These are phyloP conservation scores for Zygoascus biomembranicola DNA, from an alignment of 805 yeast species.

Conservation along the genomic window DNA sequence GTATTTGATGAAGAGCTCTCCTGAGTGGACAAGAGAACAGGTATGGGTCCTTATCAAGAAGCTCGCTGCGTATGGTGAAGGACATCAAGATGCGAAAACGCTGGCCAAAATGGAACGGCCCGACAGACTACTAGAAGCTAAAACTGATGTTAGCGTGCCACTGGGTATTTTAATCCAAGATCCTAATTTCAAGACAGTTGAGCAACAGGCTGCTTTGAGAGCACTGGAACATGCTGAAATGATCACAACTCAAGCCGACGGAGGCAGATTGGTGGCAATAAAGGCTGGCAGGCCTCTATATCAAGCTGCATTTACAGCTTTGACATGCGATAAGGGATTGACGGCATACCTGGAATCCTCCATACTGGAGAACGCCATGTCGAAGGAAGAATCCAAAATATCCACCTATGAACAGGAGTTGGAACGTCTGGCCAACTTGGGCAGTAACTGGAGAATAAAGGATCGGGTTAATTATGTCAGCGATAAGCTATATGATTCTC, in stretches of 20 bases:
- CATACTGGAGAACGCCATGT: constrained; percentile 46
- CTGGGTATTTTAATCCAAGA: constrained; percentile 21
- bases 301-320: constrained; percentile 64
- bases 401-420: constrained; percentile 64
- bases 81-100: neutral
- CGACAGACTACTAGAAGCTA: neutral
- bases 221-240: constrained; percentile 76
- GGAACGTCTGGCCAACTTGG: constrained; percentile 42
- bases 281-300: constrained; percentile 79
- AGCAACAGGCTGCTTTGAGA: constrained; percentile 41
- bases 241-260: constrained; percentile 60
- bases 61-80: constrained; percentile 35
- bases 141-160: constrained; percentile 9
- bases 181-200: constrained; percentile 30
- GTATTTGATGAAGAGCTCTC: constrained; percentile 37
- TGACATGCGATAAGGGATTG: constrained; percentile 50
- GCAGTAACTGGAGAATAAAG: constrained; percentile 45
- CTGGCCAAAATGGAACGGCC: neutral
- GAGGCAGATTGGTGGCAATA: constrained; percentile 62
- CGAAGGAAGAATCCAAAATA: constrained; percentile 55
- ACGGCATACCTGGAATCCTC: constrained; percentile 57
- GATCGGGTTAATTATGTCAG: constrained; percentile 60
- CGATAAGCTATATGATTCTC: constrained; percentile 56
- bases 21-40: constrained; percentile 64
- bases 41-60: constrained; percentile 77